Evolutionary conservation across 78 protist genomes (phyloP).

Genomic region (Dictyostelium purpureum): DNA sequence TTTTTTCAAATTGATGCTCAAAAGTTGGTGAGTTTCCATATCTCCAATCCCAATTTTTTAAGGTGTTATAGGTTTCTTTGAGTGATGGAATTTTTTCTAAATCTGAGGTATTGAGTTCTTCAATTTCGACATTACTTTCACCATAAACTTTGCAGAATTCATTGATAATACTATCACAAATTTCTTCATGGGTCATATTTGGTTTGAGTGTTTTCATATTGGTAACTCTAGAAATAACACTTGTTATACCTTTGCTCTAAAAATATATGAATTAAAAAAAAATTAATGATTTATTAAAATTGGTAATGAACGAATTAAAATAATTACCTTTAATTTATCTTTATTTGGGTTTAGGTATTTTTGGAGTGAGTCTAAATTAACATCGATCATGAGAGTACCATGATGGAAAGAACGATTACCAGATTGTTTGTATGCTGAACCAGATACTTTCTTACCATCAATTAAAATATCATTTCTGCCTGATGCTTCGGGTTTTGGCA

Average conservation of each 20-base stretch:
- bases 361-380: slow-evolving; percentile 56
- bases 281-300: too few relatives aligned
- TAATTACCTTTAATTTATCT: slow-evolving; percentile 64
- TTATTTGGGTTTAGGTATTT: slow-evolving; percentile 75
- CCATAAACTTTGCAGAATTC: slow-evolving; percentile 17
- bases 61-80: slow-evolving; percentile 37
- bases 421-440: slow-evolving; percentile 75
- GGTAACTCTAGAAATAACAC: slow-evolving; percentile 65
- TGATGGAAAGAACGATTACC: slow-evolving; percentile 74
- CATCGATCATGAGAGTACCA: slow-evolving; percentile 80
- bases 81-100: slow-evolving; percentile 41
- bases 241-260: slow-evolving; percentile 74
- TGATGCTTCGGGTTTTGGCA: slow-evolving; percentile 54
- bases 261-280: background rate
- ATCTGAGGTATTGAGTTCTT: slow-evolving; percentile 17
- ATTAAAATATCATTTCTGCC: slow-evolving; percentile 80
- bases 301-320: background rate
- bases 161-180: slow-evolving; percentile 36
- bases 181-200: slow-evolving; percentile 20
- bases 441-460: slow-evolving; percentile 71
- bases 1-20: slow-evolving; percentile 76
- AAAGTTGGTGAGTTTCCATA: slow-evolving; percentile 70
- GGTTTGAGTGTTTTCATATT: slow-evolving; percentile 50
- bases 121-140: background rate
- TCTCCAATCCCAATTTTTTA: slow-evolving; percentile 77